A percentile compares a stretch with the other conserved stretches of the same genome.
phyloP scores from a whole-genome alignment of 805 yeast species.

The Saccharomycopsis sp. region DNA sequence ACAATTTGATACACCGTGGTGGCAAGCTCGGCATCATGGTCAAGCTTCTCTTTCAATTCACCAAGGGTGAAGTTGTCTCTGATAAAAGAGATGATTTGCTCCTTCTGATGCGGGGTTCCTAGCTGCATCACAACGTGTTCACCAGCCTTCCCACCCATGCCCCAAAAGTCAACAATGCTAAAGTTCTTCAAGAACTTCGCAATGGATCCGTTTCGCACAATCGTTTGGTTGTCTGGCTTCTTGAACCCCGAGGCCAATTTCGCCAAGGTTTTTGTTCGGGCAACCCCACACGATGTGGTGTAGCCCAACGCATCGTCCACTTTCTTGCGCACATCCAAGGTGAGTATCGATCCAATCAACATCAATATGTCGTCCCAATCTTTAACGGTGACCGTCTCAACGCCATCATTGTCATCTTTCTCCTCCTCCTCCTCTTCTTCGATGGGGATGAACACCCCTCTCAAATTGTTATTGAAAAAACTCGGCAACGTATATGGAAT shows the following conservation, averaged over 20 bases:
- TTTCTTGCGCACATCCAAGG: constrained; percentile 42
- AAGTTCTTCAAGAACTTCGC: constrained; percentile 48
- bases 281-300: constrained; percentile 86
- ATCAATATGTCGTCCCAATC: constrained; percentile 83
- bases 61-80: constrained; percentile 38
- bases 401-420: not conserved
- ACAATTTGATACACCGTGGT: constrained; percentile 49
- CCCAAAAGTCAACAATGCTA: constrained; percentile 70
- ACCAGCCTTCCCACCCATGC: constrained; percentile 88
- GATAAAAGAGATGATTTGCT: constrained; percentile 40
- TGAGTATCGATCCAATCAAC: constrained; percentile 54
- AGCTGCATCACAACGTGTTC: constrained; percentile 43
- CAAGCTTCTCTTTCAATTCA: constrained; percentile 30
- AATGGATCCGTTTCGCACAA: constrained; percentile 44
- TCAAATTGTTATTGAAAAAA: constrained; percentile 9
- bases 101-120: constrained; percentile 36
- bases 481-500: constrained; percentile 35
- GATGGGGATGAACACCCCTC: constrained; percentile 22
- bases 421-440: constrained; percentile 22
- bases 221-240: constrained; percentile 84
- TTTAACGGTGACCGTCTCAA: constrained; percentile 20
- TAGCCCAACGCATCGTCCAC: constrained; percentile 55
- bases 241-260: constrained; percentile 78
- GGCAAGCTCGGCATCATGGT: constrained; percentile 42
- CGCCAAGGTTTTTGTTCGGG: constrained; percentile 66